Evolutionary conservation across 106 monocot species (phyloP).

Genomic region (Vanilla planifolia): DNA sequence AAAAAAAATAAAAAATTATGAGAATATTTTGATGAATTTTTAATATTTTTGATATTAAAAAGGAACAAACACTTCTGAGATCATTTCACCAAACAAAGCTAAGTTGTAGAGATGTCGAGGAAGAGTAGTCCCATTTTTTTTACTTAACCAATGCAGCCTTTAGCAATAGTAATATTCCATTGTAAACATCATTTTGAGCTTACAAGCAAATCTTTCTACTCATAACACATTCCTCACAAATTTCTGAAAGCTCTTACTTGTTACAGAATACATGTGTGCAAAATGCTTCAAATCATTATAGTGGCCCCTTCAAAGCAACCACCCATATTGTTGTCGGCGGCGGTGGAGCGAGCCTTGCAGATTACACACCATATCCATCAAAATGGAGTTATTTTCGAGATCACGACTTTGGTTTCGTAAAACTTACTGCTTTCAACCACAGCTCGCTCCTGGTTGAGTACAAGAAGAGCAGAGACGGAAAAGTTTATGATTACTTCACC

Average conservation of each 20-base stretch:
- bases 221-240: neutral
- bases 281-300: conserved; percentile 50
- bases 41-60: too few species aligned
- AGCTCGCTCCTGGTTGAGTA: conserved; percentile 62
- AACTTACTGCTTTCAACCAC: conserved; percentile 78
- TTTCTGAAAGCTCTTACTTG: neutral
- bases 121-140: too few species aligned
- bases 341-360: conserved; percentile 61
- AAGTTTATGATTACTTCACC: conserved; percentile 69
- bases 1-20: too few species aligned
- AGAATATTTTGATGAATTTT: too few species aligned
- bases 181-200: neutral
- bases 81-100: too few species aligned
- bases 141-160: too few species aligned
- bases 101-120: too few species aligned
- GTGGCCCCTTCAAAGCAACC: conserved; percentile 58
- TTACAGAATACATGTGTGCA: conserved; percentile 40
- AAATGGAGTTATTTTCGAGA: conserved; percentile 74
- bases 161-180: too few species aligned
- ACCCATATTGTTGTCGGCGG: conserved; percentile 91
- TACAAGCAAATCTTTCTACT: neutral
- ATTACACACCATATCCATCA: conserved; percentile 24
- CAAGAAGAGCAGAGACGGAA: conserved; percentile 71
- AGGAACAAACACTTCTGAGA: too few species aligned
- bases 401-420: conserved; percentile 61